Evolutionary conservation across 2,329 filamentous ascomycete species (phyloP).

Genomic region (Claviceps pazoutovae): DNA sequence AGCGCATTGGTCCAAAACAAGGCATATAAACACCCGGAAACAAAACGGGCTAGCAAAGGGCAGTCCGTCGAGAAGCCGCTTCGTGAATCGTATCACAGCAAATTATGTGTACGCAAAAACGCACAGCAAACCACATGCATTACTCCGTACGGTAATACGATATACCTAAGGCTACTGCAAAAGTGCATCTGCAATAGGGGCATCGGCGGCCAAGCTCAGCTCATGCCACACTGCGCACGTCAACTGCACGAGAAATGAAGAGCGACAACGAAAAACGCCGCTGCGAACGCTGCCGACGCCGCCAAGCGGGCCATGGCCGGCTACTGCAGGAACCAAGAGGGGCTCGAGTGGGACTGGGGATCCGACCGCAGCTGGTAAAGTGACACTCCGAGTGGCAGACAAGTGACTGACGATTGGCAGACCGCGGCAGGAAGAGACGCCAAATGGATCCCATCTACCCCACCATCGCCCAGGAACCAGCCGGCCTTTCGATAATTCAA

Average conservation of each 20-base stretch:
- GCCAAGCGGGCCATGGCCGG: background rate
- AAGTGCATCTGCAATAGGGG: no score
- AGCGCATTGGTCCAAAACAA: no score
- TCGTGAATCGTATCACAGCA: no score
- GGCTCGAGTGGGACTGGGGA: background rate
- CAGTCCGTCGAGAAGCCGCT: background rate
- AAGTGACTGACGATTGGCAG: no score
- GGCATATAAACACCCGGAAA: background rate
- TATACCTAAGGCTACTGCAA: no score
- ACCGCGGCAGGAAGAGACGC: background rate
- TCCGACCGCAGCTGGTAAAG: no score
- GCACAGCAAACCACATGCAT: no score
- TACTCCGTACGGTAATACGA: no score
- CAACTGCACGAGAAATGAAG: conserved; percentile 4
- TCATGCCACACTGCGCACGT: background rate
- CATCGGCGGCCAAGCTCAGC: no score
- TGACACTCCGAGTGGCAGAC: no score
- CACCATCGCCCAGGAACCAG: background rate
- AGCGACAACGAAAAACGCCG: conserved; percentile 1
- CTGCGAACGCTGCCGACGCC: background rate
- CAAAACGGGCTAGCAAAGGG: background rate
- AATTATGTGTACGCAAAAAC: no score
- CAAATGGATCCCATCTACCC: background rate
- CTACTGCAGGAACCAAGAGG: background rate
- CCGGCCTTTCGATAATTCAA: no score